Base-by-base conservation (phyloP, 2,329 filamentous ascomycete genomes). In the Malbranchea zuffiana region DNA sequence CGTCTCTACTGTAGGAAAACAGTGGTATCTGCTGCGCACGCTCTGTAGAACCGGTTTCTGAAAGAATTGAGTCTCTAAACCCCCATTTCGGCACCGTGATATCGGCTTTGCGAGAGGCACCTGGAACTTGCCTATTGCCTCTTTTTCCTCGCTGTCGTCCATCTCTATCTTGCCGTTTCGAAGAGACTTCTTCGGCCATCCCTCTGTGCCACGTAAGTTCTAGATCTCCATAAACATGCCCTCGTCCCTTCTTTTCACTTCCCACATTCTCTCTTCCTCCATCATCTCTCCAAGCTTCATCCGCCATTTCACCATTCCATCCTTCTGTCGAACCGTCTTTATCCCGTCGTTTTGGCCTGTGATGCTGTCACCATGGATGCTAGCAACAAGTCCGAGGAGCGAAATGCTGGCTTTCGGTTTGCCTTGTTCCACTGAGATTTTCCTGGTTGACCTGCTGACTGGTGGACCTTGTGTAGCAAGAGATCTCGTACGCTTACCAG, bases 331-430 rank as follows among this genome's bases (percentile, higher is more conserved):
- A 3, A 2, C 8, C 12, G 6, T 32, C 25, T 11, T n/a, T 11
- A 31, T 13, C n/a, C 8, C 18, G 28, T 26, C 12, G 30, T 40
- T 19, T 32, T 28, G 8, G 15, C 34, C 20, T 15, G 13, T 36
- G 25, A n/a, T 17, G 17, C 28, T 33, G 6, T 36, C 17, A 25
- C n/a, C 8, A 44, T 44, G 41, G 44, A 39, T 15, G 19, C 32
- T 17, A 16, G 27, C 13, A 33, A 17, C 18, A 19, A 24, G 35
- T 28, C 24, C 32, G 21, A 6, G 19, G 35, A 38, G 37, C 43
- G 43, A 34, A 23, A 36, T 25, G 43, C 39, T 33, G 24, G 29
- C 25, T 43, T 40, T 39, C 37, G 44, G 44, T 47, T 42, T 37
- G 44, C 27, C 13, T 34, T 35, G 19, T 12, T 24, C 11, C 27